Evolutionary conservation across 1,139 yeast genomes (phyloP), one percentile per base, ranked within the genome.

Genomic region (Wickerhamomyces sp.): DNA sequence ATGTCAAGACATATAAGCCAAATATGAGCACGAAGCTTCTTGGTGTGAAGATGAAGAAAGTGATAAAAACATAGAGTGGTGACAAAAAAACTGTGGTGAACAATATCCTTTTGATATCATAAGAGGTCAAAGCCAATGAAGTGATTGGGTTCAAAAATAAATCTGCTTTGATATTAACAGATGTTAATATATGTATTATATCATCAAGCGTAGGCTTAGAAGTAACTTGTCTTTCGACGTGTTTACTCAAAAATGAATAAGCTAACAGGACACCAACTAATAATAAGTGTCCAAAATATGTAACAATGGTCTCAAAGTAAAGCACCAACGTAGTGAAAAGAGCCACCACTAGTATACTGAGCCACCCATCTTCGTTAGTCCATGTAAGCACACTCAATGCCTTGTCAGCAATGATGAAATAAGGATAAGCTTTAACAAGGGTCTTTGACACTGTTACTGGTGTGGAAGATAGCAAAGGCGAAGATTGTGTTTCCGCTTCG

Each of bases 381-480:
- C 98, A 92, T 0, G 97, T 90, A 24, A 86, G 62, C 25, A 90
- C 70, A 28, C 89, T 78, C 40, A 89, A 67, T 7, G 76, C 46
- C 51, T 81, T 79, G 59, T 89, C 88, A 10, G 80, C 77, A 5
- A 86, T 74, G 33, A 85, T 70, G 36, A 90, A 68, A 55, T 87
- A 85, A 3, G 97, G 97, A 58, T 90, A 89, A 8, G 95, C 78
- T 47, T 78, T 75, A 37, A 89, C 76, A 40, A 90, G 70, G 5
- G 95, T 86, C 52, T 85, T 85, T 24, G 96, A 82, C 13, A 90
- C 90, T 0, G 90, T 78, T 4, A 96, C 95, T 1, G 98, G 97
- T 0, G 98, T 90, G 1, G 87, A 78, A 2, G 83, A 75, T 38
- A 84, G 66, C 44, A 84, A 65, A 2, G 92, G 92, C 4, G 89